Conservation (phyloP, 2,329 filamentous ascomycete species). For the Endoconidiophora polonica region DNA sequence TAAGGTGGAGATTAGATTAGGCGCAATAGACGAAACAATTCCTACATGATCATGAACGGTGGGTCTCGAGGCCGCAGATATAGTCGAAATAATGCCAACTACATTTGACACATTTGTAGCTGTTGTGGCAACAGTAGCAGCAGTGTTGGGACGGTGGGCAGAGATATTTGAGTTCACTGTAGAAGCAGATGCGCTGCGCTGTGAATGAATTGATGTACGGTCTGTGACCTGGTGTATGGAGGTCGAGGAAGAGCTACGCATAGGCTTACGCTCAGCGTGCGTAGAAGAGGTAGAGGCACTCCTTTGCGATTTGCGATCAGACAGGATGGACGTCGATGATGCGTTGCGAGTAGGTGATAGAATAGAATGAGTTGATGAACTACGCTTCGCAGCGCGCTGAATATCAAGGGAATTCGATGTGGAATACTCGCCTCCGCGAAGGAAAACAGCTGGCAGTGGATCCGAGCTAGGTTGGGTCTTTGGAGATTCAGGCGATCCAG, state of each 20-base stretch:
- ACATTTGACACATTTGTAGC: not conserved
- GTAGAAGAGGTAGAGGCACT: not conserved
- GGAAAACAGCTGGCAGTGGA: not conserved
- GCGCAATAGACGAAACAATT: not conserved
- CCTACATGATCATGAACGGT: not conserved
- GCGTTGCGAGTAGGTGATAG: not conserved
- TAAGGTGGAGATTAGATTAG: not conserved
- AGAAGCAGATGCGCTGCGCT: slow-evolving; percentile 8
- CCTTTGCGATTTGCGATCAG: slow-evolving; percentile 1
- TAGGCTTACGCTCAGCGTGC: not conserved
- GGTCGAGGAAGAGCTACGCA: not conserved
- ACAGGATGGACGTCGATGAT: not conserved
- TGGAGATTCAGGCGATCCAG: slow-evolving; percentile 11
- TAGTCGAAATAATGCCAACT: not conserved
- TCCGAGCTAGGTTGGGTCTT: not conserved
- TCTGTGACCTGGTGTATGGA: not conserved
- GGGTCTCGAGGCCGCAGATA: not conserved
- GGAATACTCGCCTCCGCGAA: slow-evolving; percentile 1
- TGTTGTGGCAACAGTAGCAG: not conserved
- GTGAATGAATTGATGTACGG: not conserved
- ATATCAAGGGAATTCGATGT: slow-evolving; percentile 2
- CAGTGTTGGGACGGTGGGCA: not conserved
- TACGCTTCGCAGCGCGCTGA: not conserved
- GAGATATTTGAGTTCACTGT: slow-evolving; percentile 7
- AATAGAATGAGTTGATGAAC: slow-evolving; percentile 3